phyloP scores from a whole-genome alignment of 164 flowering plant genomes.

The Vitis cinerea region DNA sequence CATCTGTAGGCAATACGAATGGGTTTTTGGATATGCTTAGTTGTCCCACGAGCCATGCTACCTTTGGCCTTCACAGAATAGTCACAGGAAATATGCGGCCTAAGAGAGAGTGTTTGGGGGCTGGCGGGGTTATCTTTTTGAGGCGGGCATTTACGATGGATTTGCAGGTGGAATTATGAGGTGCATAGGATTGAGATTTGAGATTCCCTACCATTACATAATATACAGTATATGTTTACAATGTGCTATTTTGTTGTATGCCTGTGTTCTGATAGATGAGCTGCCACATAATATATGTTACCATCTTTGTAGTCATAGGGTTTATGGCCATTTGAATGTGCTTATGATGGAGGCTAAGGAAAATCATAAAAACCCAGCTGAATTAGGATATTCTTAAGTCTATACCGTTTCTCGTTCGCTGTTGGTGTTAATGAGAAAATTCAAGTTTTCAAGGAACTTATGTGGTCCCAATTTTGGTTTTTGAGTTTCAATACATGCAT shows the following conservation, averaged over 20 bases:
- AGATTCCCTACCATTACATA: too few relatives aligned
- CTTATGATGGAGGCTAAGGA: background rate
- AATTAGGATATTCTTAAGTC: constrained; percentile 4
- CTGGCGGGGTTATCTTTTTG: background rate
- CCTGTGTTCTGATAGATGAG: constrained; percentile 3
- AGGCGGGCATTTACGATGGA: background rate
- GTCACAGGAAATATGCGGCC: background rate
- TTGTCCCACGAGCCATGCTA: constrained; percentile 4
- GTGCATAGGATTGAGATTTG: background rate
- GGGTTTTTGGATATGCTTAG: constrained; percentile 14
- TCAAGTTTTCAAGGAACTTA: background rate
- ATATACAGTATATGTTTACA: background rate
- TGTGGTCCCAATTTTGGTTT: background rate
- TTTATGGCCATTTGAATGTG: background rate
- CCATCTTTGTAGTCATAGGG: constrained; percentile 1
- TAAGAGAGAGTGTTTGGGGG: background rate
- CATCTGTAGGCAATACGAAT: constrained; percentile 3
- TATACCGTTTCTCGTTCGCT: background rate
- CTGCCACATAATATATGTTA: background rate
- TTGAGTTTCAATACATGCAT: background rate
- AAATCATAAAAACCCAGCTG: background rate
- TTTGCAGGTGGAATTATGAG: background rate
- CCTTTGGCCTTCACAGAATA: background rate
- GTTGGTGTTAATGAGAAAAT: background rate
- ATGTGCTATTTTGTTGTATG: constrained; percentile 1